Evolutionary conservation across 768 basidiomycete species (phyloP).

Genomic region (Hericium erinaceus): DNA sequence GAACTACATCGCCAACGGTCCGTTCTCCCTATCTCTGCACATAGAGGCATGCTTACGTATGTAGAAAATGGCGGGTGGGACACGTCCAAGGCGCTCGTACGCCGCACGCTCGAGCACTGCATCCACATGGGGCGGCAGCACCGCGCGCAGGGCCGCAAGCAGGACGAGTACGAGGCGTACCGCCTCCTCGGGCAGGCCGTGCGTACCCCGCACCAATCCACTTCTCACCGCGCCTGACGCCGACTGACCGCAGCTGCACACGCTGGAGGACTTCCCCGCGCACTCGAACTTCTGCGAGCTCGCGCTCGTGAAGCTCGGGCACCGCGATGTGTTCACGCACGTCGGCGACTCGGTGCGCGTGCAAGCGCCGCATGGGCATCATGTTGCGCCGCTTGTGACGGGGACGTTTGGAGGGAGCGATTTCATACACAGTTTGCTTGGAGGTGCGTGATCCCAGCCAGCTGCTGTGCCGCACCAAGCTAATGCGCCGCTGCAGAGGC

Average conservation of each 20-base stretch:
- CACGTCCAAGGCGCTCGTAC: slow-evolving; percentile 71
- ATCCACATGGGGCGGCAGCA: slow-evolving; percentile 69
- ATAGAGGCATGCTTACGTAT: neutral
- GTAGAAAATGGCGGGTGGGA: slow-evolving; percentile 74
- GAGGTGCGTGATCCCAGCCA: slow-evolving; percentile 36
- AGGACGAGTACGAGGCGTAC: slow-evolving; percentile 73
- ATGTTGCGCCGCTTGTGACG: slow-evolving; percentile 77
- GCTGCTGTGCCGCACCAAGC: neutral
- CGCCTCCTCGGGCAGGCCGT: slow-evolving; percentile 68
- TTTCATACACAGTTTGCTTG: slow-evolving; percentile 69
- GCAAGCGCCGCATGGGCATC: slow-evolving; percentile 62
- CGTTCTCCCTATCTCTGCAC: neutral
- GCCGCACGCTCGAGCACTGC: slow-evolving; percentile 66
- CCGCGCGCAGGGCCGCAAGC: slow-evolving; percentile 44
- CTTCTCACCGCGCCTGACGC: neutral
- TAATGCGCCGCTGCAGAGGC: slow-evolving; percentile 34
- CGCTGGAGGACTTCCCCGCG: slow-evolving; percentile 80
- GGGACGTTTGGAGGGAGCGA: slow-evolving; percentile 76
- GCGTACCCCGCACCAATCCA: slow-evolving; percentile 17
- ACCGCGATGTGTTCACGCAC: slow-evolving; percentile 73
- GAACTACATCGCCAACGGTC: slow-evolving; percentile 33
- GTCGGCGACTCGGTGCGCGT: slow-evolving; percentile 76
- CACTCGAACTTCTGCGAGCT: slow-evolving; percentile 91
- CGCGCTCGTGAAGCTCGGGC: slow-evolving; percentile 62
- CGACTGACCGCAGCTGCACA: slow-evolving; percentile 45